phyloP scores from a whole-genome alignment of 129 eudicot genomes.

The Centrapalus pauciflorus region DNA sequence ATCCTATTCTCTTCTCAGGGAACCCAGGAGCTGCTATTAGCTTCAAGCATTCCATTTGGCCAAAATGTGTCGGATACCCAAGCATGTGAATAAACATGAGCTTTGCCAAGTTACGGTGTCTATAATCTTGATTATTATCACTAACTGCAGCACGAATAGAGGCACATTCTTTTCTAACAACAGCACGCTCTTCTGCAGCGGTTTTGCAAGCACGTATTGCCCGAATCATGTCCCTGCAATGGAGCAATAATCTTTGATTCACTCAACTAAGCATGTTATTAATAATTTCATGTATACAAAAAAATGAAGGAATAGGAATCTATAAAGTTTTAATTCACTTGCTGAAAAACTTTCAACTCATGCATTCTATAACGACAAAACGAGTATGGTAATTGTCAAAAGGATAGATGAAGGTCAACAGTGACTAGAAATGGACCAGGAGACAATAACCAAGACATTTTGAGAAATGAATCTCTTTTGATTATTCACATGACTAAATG shows the following conservation, averaged over 20 bases:
- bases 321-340: background rate
- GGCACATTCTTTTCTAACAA: constrained; percentile 99
- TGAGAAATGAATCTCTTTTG: no score
- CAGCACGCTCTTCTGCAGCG: constrained; percentile 99
- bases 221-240: constrained; percentile 99
- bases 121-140: constrained; percentile 85
- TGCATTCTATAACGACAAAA: background rate
- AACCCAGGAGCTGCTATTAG: constrained; percentile 94
- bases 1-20: constrained; percentile 82
- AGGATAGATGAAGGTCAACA: background rate
- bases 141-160: constrained; percentile 93
- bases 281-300: background rate
- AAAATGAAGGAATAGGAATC: background rate
- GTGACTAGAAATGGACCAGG: background rate
- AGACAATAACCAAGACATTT: background rate
- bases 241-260: constrained; percentile 9
- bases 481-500: no score
- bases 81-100: constrained; percentile 99
- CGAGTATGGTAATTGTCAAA: background rate
- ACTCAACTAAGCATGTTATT: constrained; percentile 10
- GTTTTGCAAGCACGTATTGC: constrained; percentile 99
- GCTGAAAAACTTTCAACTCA: background rate
- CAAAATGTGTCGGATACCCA: constrained; percentile 99
- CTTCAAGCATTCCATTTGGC: constrained; percentile 99
- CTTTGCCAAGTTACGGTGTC: constrained; percentile 98